Evolutionary conservation across 805 yeast genomes (phyloP).

Genomic region (Candida maltosa): DNA sequence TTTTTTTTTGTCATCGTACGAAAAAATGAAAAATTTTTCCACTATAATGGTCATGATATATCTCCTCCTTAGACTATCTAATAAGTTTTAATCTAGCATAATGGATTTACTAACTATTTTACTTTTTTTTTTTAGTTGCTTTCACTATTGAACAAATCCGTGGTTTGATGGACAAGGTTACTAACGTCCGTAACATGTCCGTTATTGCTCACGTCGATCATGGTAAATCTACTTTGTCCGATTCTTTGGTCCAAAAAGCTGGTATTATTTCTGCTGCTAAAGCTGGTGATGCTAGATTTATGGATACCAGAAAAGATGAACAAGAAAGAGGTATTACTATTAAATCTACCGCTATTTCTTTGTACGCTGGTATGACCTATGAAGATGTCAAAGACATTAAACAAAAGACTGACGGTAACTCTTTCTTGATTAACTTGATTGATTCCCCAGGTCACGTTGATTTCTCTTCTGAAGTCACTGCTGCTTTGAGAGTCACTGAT

Average conservation of each 20-base stretch:
- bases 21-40: too few relatives aligned
- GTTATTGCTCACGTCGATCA: constrained; percentile 99
- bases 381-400: constrained; percentile 86
- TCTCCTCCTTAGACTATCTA: too few relatives aligned
- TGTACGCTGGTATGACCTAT: constrained; percentile 82
- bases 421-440: constrained; percentile 95
- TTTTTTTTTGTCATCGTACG: too few relatives aligned
- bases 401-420: constrained; percentile 90
- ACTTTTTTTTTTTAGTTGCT: constrained; percentile 32
- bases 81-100: not conserved
- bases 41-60: too few relatives aligned
- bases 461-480: constrained; percentile 99
- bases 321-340: constrained; percentile 99
- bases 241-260: constrained; percentile 97
- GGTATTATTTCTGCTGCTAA: constrained; percentile 99
- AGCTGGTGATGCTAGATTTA: constrained; percentile 99
- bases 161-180: constrained; percentile 98
- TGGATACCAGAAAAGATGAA: constrained; percentile 99
- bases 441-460: constrained; percentile 99
- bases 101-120: not conserved
- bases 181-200: constrained; percentile 99
- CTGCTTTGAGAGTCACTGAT: constrained; percentile 99
- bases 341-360: constrained; percentile 97
- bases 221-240: constrained; percentile 99
- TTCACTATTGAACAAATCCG: constrained; percentile 82